These are phyloP conservation scores for Arabis hirsuta DNA, from an alignment of 345 rosid genomes.

Conservation along the genomic window DNA sequence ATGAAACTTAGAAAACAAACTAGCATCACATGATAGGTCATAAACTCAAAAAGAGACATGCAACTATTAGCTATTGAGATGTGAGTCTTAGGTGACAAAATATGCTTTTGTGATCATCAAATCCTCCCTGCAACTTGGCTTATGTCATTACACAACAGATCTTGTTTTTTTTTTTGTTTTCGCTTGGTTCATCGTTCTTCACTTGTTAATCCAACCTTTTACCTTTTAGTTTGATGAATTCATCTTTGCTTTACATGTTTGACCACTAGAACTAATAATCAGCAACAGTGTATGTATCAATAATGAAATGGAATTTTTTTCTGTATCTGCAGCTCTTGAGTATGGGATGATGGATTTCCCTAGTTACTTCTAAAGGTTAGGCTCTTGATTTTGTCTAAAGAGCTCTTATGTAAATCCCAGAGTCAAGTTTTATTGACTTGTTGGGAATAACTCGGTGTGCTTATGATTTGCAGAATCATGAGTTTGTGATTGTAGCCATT, in stretches of 20 bases:
- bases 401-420: no score
- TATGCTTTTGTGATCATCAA: constrained; percentile 8
- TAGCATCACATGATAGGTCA: constrained; percentile 3
- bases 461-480: constrained; percentile 15
- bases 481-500: constrained; percentile 25
- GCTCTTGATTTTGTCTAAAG: background rate
- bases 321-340: constrained; percentile 41
- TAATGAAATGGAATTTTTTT: constrained; percentile 3
- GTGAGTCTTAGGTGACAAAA: background rate
- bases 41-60: background rate
- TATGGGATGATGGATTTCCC: constrained; percentile 45
- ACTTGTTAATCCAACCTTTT: background rate
- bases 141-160: background rate
- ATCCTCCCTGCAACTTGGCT: constrained; percentile 18
- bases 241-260: constrained; percentile 19
- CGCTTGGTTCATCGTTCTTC: background rate
- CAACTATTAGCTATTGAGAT: constrained; percentile 2
- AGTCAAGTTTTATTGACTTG: no score
- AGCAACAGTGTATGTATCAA: background rate
- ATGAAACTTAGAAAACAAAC: constrained; percentile 14
- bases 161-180: constrained; percentile 3
- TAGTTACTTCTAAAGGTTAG: constrained; percentile 40
- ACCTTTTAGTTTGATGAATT: constrained; percentile 6
- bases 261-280: background rate
- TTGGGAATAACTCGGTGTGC: no score